phyloP scores from a whole-genome alignment of 2,329 filamentous ascomycete genomes.

The Colletotrichum truncatum region DNA sequence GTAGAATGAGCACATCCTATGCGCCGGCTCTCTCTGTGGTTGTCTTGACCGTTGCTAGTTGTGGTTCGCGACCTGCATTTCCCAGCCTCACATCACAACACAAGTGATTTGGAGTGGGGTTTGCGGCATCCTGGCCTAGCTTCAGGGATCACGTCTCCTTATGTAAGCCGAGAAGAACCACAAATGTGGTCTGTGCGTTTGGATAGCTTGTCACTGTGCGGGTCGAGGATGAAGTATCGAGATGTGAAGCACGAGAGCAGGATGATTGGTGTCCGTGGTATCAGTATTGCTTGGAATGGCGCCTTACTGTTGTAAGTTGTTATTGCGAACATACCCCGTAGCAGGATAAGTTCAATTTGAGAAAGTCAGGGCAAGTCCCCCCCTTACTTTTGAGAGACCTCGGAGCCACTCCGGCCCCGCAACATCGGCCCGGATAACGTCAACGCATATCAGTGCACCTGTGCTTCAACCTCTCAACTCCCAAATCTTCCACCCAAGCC shows the following conservation, averaged over 20 bases:
- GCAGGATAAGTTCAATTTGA: no score
- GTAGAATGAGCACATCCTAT: constrained; percentile 10
- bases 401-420: constrained; percentile 18
- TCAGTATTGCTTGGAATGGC: not conserved
- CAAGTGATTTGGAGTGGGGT: not conserved
- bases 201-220: constrained; percentile 12
- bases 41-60: not conserved
- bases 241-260: not conserved
- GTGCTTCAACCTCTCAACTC: constrained; percentile 17
- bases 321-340: no score
- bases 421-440: constrained; percentile 21
- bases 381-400: no score
- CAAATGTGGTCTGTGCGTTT: not conserved
- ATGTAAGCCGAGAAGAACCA: constrained; percentile 6
- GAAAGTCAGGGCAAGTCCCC: no score
- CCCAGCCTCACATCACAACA: not conserved
- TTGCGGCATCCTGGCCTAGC: not conserved
- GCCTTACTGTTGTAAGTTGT: no score
- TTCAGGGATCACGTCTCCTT: not conserved
- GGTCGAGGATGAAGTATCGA: not conserved
- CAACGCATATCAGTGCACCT: constrained; percentile 20
- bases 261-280: not conserved
- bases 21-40: constrained; percentile 13
- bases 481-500: constrained; percentile 1
- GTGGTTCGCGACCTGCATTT: not conserved